A percentile compares a stretch with the other conserved stretches of the same genome.
Conservation (phyloP, 768 basidiomycete genomes). For the Botryobasidium botryosum region DNA sequence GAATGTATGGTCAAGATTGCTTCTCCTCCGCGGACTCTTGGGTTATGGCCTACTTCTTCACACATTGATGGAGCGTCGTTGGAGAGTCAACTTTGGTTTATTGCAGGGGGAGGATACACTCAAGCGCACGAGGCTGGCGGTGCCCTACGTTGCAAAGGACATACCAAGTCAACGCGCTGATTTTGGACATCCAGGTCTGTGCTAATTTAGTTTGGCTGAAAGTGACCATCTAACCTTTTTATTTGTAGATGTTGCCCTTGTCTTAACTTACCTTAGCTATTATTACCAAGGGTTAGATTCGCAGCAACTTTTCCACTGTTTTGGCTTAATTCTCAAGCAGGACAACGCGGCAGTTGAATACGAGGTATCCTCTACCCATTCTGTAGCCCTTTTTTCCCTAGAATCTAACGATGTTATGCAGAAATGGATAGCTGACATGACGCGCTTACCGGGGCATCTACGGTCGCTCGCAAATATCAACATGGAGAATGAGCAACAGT, state of each 20-base stretch:
- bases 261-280: constrained; percentile 14
- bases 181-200: constrained; percentile 7
- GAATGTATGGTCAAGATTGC: constrained; percentile 22
- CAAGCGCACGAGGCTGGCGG: constrained; percentile 29
- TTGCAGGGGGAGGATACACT: no score
- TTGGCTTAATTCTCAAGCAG: not conserved
- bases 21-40: constrained; percentile 31
- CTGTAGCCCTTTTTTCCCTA: no score
- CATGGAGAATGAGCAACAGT: not conserved
- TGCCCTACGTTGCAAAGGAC: constrained; percentile 30
- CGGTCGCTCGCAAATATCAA: not conserved
- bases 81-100: constrained; percentile 39
- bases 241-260: constrained; percentile 3
- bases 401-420: no score
- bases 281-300: constrained; percentile 2
- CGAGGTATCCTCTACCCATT: no score
- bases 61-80: constrained; percentile 25
- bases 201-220: no score
- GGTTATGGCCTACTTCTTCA: constrained; percentile 26
- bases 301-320: constrained; percentile 1
- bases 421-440: no score
- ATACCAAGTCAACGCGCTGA: constrained; percentile 2
- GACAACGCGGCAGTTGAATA: not conserved
- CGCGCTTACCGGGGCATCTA: no score
- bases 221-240: no score